These are phyloP conservation scores for Zizania palustris DNA, from an alignment of 202 grass and related monocot species.

Conservation along the genomic window DNA sequence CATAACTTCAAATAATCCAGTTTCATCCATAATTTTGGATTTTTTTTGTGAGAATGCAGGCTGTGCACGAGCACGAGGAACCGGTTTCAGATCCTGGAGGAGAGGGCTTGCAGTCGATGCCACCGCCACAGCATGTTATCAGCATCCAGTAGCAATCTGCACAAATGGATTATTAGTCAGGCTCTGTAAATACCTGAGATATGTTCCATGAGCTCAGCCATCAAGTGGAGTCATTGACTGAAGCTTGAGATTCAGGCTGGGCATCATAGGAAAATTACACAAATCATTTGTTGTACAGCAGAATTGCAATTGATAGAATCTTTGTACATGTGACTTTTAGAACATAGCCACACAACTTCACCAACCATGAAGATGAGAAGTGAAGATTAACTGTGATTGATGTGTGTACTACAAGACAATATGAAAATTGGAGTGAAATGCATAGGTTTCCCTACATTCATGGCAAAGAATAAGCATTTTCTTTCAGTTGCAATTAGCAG, in stretches of 20 bases:
- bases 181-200: constrained; percentile 39
- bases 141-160: constrained; percentile 45
- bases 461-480: neutral
- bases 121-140: constrained; percentile 51
- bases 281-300: constrained; percentile 13
- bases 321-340: constrained; percentile 21
- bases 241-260: constrained; percentile 16
- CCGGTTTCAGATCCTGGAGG: constrained; percentile 34
- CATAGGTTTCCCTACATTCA: constrained; percentile 28
- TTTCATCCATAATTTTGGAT: constrained; percentile 22
- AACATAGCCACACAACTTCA: constrained; percentile 33
- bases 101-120: constrained; percentile 25
- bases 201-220: neutral
- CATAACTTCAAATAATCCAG: neutral
- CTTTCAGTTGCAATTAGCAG: neutral
- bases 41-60: constrained; percentile 25
- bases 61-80: neutral
- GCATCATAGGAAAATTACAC: neutral
- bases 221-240: constrained; percentile 5
- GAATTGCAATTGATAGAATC: neutral
- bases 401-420: neutral
- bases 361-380: constrained; percentile 36
- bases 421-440: constrained; percentile 19
- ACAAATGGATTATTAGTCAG: constrained; percentile 10
- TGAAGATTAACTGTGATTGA: constrained; percentile 41